A percentile compares a stretch with the other conserved stretches of the same genome.
Evolutionary conservation across 164 flowering plant genomes (phyloP).

Genomic region (Berberis thunbergii): DNA sequence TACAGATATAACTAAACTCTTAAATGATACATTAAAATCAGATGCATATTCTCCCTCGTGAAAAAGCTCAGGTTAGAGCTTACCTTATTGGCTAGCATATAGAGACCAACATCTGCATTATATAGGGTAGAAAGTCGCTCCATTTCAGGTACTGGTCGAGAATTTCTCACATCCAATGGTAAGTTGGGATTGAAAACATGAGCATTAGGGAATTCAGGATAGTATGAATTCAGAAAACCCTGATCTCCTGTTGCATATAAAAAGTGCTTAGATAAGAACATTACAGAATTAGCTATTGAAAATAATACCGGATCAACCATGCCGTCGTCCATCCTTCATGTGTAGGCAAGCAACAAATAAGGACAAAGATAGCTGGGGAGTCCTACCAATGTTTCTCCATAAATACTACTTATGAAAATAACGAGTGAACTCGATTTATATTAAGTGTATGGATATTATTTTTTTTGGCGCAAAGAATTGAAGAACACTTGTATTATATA

Average conservation of each 20-base stretch:
- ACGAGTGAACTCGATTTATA: too few species aligned
- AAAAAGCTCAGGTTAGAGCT: background rate
- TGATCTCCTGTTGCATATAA: constrained; percentile 67
- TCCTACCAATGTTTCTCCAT: too few species aligned
- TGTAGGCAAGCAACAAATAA: too few species aligned
- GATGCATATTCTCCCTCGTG: background rate
- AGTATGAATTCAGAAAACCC: constrained; percentile 92
- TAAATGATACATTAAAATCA: background rate
- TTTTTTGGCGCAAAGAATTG: too few species aligned
- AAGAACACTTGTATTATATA: too few species aligned
- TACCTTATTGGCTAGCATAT: constrained; percentile 99
- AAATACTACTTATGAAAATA: too few species aligned
- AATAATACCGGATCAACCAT: background rate
- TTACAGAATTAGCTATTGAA: background rate
- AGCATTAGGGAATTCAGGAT: constrained; percentile 75
- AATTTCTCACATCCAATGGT: constrained; percentile 38
- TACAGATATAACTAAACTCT: too few species aligned
- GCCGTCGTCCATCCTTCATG: background rate
- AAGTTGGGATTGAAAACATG: constrained; percentile 74
- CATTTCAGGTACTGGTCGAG: constrained; percentile 73
- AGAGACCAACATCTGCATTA: constrained; percentile 99
- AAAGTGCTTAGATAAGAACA: background rate
- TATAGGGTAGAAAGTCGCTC: constrained; percentile 93
- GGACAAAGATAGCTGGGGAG: too few species aligned
- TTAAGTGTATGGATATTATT: too few species aligned